Evolutionary conservation across 306 rosid genomes (phyloP).

Genomic region (Vachellia pachyceras): DNA sequence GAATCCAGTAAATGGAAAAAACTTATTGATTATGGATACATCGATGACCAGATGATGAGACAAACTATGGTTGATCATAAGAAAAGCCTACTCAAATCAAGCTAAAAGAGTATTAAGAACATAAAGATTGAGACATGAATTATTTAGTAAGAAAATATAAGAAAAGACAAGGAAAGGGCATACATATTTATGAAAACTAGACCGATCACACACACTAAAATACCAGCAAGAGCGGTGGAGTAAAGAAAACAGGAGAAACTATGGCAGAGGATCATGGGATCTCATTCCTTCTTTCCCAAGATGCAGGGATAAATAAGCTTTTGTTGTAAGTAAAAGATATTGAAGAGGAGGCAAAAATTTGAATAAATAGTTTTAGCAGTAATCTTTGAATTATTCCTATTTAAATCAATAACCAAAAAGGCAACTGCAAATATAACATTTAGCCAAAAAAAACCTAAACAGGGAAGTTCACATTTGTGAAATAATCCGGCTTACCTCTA

Average conservation of each 20-base stretch:
- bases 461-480: constrained; percentile 32
- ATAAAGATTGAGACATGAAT: background rate
- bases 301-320: background rate
- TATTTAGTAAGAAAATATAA: background rate
- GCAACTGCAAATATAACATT: constrained; percentile 25
- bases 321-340: background rate
- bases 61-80: background rate
- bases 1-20: constrained; percentile 32
- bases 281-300: constrained; percentile 6
- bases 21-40: background rate
- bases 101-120: background rate
- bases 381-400: constrained; percentile 22
- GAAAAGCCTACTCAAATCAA: constrained; percentile 10
- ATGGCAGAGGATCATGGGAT: background rate
- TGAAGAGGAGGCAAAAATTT: constrained; percentile 3
- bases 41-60: constrained; percentile 20
- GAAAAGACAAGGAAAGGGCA: background rate
- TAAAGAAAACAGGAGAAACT: background rate
- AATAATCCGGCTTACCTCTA: constrained; percentile 65
- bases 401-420: constrained; percentile 12
- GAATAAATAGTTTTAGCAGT: constrained; percentile 5
- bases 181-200: constrained; percentile 5
- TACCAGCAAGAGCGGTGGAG: background rate
- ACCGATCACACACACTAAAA: constrained; percentile 1
- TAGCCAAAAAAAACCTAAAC: constrained; percentile 23